Evolutionary conservation across 228 moss, liverwort and hornwort species (phyloP).

Genomic region (Sphagnum fallax): DNA sequence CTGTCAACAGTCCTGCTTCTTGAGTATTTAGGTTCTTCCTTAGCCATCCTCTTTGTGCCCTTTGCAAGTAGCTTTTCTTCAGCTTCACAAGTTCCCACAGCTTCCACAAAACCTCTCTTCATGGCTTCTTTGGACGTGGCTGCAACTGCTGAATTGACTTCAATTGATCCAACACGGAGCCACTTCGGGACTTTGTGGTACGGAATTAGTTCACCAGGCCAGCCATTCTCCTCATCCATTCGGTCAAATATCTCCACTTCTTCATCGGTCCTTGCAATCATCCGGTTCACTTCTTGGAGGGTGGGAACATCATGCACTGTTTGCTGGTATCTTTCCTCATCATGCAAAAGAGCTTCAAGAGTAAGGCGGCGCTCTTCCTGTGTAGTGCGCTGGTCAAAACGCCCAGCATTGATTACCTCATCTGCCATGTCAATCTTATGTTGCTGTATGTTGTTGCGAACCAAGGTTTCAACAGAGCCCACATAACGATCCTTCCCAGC

Average conservation of each 20-base stretch:
- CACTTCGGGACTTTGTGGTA: slow-evolving; percentile 80
- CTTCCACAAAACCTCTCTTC: slow-evolving; percentile 84
- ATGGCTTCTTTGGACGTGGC: slow-evolving; percentile 93
- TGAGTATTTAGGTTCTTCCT: slow-evolving; percentile 27
- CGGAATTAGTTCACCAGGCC: slow-evolving; percentile 78
- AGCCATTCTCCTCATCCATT: slow-evolving; percentile 92
- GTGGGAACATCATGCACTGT: slow-evolving; percentile 97
- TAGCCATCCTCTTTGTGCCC: slow-evolving; percentile 57
- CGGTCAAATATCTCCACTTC: slow-evolving; percentile 94
- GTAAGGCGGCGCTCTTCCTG: slow-evolving; percentile 96
- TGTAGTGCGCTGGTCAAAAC: slow-evolving; percentile 95
- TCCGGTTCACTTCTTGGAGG: slow-evolving; percentile 95
- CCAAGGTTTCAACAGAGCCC: slow-evolving; percentile 96
- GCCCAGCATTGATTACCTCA: slow-evolving; percentile 98
- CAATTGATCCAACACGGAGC: slow-evolving; percentile 94
- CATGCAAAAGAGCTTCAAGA: slow-evolving; percentile 94
- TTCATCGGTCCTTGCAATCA: slow-evolving; percentile 94
- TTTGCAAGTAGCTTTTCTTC: slow-evolving; percentile 72
- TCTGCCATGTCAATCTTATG: slow-evolving; percentile 99
- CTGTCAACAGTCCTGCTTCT: slow-evolving; percentile 55
- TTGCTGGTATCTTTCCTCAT: slow-evolving; percentile 96
- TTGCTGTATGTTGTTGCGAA: slow-evolving; percentile 98
- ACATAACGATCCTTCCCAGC: slow-evolving; percentile 97
- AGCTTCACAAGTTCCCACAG: slow-evolving; percentile 83
- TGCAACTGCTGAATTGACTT: slow-evolving; percentile 88